phyloP scores from a whole-genome alignment of 1,139 yeast genomes.

The Candida glucosophila region DNA sequence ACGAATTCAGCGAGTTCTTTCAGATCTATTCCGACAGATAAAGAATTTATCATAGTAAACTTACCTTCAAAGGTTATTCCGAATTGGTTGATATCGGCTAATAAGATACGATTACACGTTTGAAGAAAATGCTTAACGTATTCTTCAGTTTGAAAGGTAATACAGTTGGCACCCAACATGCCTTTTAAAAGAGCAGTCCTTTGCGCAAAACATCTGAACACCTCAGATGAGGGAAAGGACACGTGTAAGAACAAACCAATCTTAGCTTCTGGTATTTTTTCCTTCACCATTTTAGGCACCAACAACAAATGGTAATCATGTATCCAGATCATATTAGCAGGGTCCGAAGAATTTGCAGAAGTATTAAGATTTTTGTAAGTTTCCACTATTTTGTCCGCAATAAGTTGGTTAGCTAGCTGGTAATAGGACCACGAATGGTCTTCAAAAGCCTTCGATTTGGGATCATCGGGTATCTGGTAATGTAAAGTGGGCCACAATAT shows the following conservation, averaged over 20 bases:
- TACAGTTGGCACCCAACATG: constrained; percentile 78
- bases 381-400: constrained; percentile 69
- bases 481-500: constrained; percentile 96
- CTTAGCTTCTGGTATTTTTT: constrained; percentile 68
- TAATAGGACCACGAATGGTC: constrained; percentile 93
- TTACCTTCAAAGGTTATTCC: constrained; percentile 67
- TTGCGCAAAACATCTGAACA: constrained; percentile 88
- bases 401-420: constrained; percentile 60
- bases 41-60: constrained; percentile 56
- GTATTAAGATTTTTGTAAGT: constrained; percentile 44
- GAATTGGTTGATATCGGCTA: constrained; percentile 72
- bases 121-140: constrained; percentile 90
- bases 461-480: constrained; percentile 93
- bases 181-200: constrained; percentile 73
- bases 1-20: constrained; percentile 42
- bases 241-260: constrained; percentile 91
- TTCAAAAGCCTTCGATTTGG: constrained; percentile 89
- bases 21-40: constrained; percentile 87
- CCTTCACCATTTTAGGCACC: constrained; percentile 79
- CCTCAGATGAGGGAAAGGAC: constrained; percentile 93
- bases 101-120: constrained; percentile 74
- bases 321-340: constrained; percentile 64
- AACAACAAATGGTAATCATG: constrained; percentile 89
- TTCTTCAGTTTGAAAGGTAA: constrained; percentile 87
- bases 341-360: constrained; percentile 38